Conservation (phyloP, 176 grass and related monocot genomes). For the Lolium multiflorum region DNA sequence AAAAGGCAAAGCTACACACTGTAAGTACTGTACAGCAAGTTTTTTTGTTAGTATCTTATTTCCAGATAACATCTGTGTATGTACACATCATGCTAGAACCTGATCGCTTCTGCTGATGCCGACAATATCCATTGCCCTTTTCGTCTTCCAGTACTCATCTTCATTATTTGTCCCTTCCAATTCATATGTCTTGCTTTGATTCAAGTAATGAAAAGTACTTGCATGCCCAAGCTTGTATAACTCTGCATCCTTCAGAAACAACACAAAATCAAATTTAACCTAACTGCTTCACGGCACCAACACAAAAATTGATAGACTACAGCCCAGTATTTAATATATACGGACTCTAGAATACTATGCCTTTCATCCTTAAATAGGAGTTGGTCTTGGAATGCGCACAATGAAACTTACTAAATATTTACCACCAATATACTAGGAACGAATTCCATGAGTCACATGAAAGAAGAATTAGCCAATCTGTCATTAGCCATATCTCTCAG, state of each 20-base stretch:
- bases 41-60: slow-evolving; percentile 25
- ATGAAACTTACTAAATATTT: not conserved
- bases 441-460: not conserved
- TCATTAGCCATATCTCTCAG: not conserved
- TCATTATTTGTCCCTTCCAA: slow-evolving; percentile 86
- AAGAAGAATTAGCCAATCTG: not conserved
- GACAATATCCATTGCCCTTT: slow-evolving; percentile 96
- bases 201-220: slow-evolving; percentile 93
- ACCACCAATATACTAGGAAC: slow-evolving; percentile 3
- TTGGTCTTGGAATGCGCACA: not conserved
- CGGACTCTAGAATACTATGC: not conserved
- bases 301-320: not conserved
- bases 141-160: slow-evolving; percentile 93
- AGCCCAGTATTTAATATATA: slow-evolving; percentile 4
- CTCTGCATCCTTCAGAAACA: slow-evolving; percentile 75
- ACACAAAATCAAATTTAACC: slow-evolving; percentile 40
- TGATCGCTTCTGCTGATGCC: slow-evolving; percentile 87
- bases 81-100: slow-evolving; percentile 49
- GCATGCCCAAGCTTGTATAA: slow-evolving; percentile 89
- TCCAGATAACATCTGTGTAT: slow-evolving; percentile 35
- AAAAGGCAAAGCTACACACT: not conserved
- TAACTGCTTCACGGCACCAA: not conserved
- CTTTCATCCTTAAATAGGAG: not conserved
- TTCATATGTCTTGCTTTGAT: slow-evolving; percentile 93
- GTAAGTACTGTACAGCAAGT: not conserved